phyloP scores from a whole-genome alignment of 2,329 filamentous ascomycete genomes.

The Penicillium thymicola region DNA sequence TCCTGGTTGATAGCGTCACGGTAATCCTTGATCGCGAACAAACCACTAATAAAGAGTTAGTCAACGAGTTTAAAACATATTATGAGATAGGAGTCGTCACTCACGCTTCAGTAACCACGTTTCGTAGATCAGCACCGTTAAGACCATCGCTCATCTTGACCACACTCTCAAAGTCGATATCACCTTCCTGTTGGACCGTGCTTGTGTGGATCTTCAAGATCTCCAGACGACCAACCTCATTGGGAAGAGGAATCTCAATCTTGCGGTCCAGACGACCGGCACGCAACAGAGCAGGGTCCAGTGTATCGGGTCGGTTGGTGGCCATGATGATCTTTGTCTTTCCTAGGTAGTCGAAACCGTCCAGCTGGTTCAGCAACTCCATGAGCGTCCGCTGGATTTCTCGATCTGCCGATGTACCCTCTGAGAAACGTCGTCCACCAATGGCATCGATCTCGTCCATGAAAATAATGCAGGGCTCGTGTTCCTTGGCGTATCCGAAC shows the following conservation, averaged over 20 bases:
- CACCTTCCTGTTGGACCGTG: constrained; percentile 82
- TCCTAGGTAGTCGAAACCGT: constrained; percentile 97
- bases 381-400: constrained; percentile 98
- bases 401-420: constrained; percentile 94
- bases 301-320: constrained; percentile 94
- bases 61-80: not conserved
- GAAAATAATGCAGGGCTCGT: constrained; percentile 99
- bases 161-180: constrained; percentile 97
- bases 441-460: constrained; percentile 99
- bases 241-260: constrained; percentile 95
- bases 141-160: constrained; percentile 99
- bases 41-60: constrained; percentile 57
- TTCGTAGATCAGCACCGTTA: constrained; percentile 94
- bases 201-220: constrained; percentile 96
- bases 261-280: constrained; percentile 93
- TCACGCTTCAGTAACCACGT: constrained; percentile 97
- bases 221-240: constrained; percentile 92
- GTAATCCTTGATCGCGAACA: constrained; percentile 98
- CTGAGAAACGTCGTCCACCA: constrained; percentile 91
- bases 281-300: constrained; percentile 88
- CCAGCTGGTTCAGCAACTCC: constrained; percentile 97
- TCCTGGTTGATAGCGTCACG: constrained; percentile 95
- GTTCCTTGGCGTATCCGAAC: constrained; percentile 99
- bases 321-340: constrained; percentile 99
- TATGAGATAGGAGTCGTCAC: constrained; percentile 40